Percentiles rank a stretch among this genome's conserved stretches.
phyloP scores from a whole-genome alignment of 2,329 filamentous ascomycete genomes.

The Diplocarpon mali region DNA sequence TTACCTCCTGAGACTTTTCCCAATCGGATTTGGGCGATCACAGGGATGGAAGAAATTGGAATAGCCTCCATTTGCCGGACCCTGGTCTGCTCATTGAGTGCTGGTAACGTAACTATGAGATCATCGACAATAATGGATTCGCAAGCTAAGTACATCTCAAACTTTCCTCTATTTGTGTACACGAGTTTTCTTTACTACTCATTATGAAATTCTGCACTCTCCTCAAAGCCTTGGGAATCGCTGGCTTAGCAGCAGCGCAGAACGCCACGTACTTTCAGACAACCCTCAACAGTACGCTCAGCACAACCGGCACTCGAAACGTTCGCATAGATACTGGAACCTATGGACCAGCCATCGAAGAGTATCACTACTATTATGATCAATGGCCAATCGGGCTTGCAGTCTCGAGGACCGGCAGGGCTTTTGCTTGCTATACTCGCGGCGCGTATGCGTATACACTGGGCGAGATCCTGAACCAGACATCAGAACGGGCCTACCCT shows the following conservation, averaged over 20 bases:
- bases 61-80: too few relatives aligned
- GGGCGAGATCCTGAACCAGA: conserved; percentile 36
- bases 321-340: conserved; percentile 36
- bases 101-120: too few relatives aligned
- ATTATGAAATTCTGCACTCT: background rate
- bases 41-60: too few relatives aligned
- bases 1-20: too few relatives aligned
- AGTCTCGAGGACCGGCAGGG: conserved; percentile 31
- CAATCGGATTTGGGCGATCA: too few relatives aligned
- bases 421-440: conserved; percentile 36
- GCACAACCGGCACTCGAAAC: conserved; percentile 6
- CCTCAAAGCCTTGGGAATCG: background rate
- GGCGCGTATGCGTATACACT: conserved; percentile 36
- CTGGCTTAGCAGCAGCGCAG: conserved; percentile 1
- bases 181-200: background rate
- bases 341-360: conserved; percentile 36
- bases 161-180: background rate
- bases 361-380: conserved; percentile 37
- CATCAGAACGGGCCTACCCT: conserved; percentile 36
- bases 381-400: conserved; percentile 37
- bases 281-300: conserved; percentile 7
- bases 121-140: too few relatives aligned
- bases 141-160: background rate
- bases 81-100: too few relatives aligned
- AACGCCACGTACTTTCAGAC: conserved; percentile 5